Evolutionary conservation across 257 asterid species (phyloP).

Genomic region (Solanum tarijense): DNA sequence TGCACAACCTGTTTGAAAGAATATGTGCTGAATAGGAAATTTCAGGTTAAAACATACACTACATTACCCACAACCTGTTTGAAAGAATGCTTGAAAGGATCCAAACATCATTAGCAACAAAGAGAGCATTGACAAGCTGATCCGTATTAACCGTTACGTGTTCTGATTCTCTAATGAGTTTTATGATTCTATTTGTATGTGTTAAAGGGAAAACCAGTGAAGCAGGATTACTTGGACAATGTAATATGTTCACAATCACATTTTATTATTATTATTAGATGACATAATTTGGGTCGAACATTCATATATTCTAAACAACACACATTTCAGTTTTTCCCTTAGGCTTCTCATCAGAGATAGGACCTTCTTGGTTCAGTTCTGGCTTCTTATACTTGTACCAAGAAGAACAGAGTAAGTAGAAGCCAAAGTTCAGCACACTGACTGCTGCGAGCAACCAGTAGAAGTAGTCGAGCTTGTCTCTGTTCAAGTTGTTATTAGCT

Average conservation of each 20-base stretch:
- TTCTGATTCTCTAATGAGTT: background rate
- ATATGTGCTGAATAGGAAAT: too few species aligned
- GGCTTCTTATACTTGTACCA: conserved; percentile 58
- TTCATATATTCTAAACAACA: background rate
- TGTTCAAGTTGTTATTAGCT: conserved; percentile 45
- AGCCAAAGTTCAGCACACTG: conserved; percentile 42
- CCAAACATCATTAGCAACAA: conserved; percentile 26
- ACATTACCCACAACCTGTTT: background rate
- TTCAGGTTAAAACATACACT: too few species aligned
- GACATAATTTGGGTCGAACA: background rate
- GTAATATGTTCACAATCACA: background rate
- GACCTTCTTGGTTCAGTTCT: conserved; percentile 14
- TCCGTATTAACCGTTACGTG: too few species aligned
- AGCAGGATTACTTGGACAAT: background rate
- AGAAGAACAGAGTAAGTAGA: conserved; percentile 41
- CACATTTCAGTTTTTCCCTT: background rate
- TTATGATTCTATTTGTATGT: background rate
- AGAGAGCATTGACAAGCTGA: too few species aligned
- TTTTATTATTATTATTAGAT: background rate
- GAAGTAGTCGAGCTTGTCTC: conserved; percentile 53
- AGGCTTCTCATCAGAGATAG: background rate
- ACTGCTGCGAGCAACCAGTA: conserved; percentile 44
- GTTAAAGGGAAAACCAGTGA: background rate
- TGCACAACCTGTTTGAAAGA: too few species aligned
- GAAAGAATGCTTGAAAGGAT: conserved; percentile 27